Conservation (phyloP, 208 protist species). For the Leishmania tarentolae region DNA sequence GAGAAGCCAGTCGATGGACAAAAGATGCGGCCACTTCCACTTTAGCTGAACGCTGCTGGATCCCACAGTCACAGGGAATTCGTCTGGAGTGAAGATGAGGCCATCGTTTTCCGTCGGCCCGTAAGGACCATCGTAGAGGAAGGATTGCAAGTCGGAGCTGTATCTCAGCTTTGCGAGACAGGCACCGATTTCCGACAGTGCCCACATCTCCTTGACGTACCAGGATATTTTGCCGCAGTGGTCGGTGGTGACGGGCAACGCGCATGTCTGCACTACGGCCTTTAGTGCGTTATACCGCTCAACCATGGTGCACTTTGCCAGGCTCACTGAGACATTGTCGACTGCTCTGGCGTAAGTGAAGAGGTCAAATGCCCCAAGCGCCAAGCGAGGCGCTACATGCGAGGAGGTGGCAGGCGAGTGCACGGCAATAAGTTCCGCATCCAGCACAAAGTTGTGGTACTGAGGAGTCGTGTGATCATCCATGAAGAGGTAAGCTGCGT, state of each 20-base stretch:
- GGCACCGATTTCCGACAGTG: slow-evolving; percentile 33
- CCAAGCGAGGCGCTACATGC: not conserved
- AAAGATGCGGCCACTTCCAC: slow-evolving; percentile 81
- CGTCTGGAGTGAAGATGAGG: slow-evolving; percentile 81
- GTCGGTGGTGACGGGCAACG: not conserved
- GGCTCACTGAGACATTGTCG: slow-evolving; percentile 11
- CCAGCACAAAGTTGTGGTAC: slow-evolving; percentile 45
- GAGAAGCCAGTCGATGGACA: slow-evolving; percentile 78
- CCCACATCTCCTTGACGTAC: slow-evolving; percentile 77
- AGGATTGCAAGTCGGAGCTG: slow-evolving; percentile 21
- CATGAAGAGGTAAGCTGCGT: slow-evolving; percentile 53
- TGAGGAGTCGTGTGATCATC: slow-evolving; percentile 27
- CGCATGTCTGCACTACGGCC: slow-evolving; percentile 29
- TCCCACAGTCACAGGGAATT: slow-evolving; percentile 61
- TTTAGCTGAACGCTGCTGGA: slow-evolving; percentile 70
- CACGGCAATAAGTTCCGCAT: slow-evolving; percentile 67
- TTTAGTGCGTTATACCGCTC: slow-evolving; percentile 44
- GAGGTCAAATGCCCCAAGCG: slow-evolving; percentile 65
- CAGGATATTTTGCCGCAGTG: slow-evolving; percentile 18
- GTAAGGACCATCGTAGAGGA: slow-evolving; percentile 51
- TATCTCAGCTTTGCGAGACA: slow-evolving; percentile 41
- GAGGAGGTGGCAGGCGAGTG: not conserved
- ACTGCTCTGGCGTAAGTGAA: slow-evolving; percentile 33
- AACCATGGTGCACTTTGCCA: slow-evolving; percentile 33
- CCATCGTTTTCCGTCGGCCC: slow-evolving; percentile 73